Evolutionary conservation across 441 rosid species (phyloP).

Genomic region (Adansonia rubrostipa): DNA sequence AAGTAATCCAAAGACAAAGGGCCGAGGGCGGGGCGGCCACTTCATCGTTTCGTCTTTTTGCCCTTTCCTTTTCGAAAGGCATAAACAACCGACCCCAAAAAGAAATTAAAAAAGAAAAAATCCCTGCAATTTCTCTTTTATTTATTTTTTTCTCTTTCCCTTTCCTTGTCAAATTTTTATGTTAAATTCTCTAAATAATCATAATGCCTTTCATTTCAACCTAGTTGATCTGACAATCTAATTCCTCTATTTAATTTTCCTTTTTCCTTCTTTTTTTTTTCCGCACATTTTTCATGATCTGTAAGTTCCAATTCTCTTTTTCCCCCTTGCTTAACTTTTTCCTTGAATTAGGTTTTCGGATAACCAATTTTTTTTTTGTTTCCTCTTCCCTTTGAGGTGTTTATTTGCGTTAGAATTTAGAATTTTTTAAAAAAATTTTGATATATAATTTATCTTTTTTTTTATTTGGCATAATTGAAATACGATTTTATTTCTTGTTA

Average conservation of each 20-base stretch:
- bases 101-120: background rate
- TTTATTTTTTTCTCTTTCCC: background rate
- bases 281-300: background rate
- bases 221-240: conserved; percentile 15
- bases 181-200: background rate
- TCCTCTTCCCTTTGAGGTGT: background rate
- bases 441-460: background rate
- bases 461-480: background rate
- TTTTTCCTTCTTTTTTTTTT: background rate
- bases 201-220: background rate
- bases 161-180: background rate
- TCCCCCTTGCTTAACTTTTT: background rate
- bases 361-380: background rate
- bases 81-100: background rate
- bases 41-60: no score
- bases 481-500: background rate
- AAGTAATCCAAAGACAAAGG: no score
- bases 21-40: no score
- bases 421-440: background rate
- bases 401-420: background rate
- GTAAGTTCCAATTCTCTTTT: background rate
- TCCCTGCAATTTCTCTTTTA: conserved; percentile 15
- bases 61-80: conserved; percentile 12
- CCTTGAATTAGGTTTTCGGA: background rate
- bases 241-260: background rate